phyloP scores from a whole-genome alignment of 441 rosid species.

The Gossypium trilobum region DNA sequence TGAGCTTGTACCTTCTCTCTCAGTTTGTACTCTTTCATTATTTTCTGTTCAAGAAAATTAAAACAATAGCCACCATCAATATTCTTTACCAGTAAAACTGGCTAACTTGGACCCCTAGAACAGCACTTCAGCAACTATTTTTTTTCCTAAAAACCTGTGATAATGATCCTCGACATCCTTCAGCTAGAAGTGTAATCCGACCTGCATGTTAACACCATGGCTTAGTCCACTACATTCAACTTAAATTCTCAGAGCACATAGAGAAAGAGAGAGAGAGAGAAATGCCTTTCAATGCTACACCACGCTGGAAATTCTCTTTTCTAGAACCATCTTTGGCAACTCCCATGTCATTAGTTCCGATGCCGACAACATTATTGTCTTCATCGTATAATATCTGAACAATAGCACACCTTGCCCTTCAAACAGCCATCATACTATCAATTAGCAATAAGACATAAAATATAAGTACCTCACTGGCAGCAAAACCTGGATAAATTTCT shows the following conservation, averaged over 20 bases:
- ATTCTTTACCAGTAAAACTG: conserved; percentile 8
- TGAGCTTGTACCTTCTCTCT: conserved; percentile 77
- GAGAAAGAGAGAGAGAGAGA: conserved; percentile 16
- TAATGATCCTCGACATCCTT: conserved; percentile 94
- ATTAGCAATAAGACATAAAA: conserved; percentile 5
- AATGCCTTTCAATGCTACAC: conserved; percentile 69
- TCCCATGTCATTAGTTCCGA: conserved; percentile 93
- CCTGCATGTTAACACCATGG: conserved; percentile 40
- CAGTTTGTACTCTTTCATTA: conserved; percentile 58
- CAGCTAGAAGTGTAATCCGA: conserved; percentile 64
- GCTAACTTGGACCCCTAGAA: not conserved
- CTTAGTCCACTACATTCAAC: conserved; percentile 8
- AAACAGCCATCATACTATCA: conserved; percentile 13
- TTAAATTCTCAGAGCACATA: not conserved
- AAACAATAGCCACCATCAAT: conserved; percentile 18
- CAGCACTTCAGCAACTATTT: conserved; percentile 13
- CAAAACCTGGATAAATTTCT: conserved; percentile 93
- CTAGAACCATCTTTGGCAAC: conserved; percentile 78
- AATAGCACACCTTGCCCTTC: conserved; percentile 14
- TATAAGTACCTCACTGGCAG: conserved; percentile 72
- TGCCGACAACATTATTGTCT: conserved; percentile 58
- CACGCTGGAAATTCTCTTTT: conserved; percentile 77
- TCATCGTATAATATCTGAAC: conserved; percentile 63
- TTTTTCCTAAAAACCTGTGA: conserved; percentile 60
- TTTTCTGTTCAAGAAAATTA: conserved; percentile 37